phyloP scores from a whole-genome alignment of 148 eudicot species.

The Silene latifolia region DNA sequence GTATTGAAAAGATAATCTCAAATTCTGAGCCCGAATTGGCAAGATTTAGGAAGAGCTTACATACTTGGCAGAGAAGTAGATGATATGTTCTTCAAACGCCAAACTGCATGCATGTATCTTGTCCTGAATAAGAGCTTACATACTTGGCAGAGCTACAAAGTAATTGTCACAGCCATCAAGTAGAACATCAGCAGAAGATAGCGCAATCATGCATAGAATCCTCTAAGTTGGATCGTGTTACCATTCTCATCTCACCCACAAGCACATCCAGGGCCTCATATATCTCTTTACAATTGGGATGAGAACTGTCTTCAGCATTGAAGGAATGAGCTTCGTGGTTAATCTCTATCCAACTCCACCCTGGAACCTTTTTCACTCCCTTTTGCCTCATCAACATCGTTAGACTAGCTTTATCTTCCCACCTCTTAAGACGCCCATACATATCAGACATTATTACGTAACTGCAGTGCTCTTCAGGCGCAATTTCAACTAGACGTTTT shows the following conservation, averaged over 20 bases:
- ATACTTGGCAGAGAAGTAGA: not conserved
- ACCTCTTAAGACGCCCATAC: constrained; percentile 54
- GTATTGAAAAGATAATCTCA: not conserved
- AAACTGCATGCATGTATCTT: not conserved
- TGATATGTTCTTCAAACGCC: not conserved
- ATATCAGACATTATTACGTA: constrained; percentile 65
- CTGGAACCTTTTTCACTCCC: constrained; percentile 70
- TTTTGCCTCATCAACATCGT: constrained; percentile 60
- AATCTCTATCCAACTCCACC: constrained; percentile 83
- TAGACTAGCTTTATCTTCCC: constrained; percentile 60
- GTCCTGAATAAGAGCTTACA: constrained; percentile 4
- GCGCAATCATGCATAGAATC: constrained; percentile 12
- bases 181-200: constrained; percentile 7
- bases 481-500: constrained; percentile 45
- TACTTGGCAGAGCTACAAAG: not conserved
- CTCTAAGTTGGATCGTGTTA: constrained; percentile 23
- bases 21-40: not conserved
- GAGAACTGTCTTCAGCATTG: constrained; percentile 57
- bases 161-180: constrained; percentile 6
- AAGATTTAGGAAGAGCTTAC: not conserved
- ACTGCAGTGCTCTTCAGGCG: constrained; percentile 65
- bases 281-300: constrained; percentile 39
- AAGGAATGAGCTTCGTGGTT: constrained; percentile 52
- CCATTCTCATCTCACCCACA: constrained; percentile 34
- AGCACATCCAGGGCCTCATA: constrained; percentile 37